Evolutionary conservation across 768 basidiomycete species (phyloP), one percentile per base, ranked within the genome.

Genomic region (Leucosporidium yakuticum): DNA sequence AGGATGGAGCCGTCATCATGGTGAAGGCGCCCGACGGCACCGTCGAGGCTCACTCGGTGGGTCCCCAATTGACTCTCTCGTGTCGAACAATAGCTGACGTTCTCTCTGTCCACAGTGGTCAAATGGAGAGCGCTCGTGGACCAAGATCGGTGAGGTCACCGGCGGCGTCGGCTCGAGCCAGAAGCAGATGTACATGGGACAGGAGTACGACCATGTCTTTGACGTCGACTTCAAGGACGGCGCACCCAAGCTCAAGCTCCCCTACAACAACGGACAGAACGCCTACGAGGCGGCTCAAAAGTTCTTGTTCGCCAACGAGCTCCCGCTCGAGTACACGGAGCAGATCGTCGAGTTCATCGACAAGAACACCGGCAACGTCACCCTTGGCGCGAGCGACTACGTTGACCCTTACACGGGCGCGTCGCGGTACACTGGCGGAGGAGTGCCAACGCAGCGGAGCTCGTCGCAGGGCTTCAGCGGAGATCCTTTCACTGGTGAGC

Each of bases 121-220:
- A 65, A 82, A 80, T 50, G 79, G 82, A 5, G 80, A 81, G 14
- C 80, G 79, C 23, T 83, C 82, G 31, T 99, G 96, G 96, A 85
- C 91, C 78, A 95, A 94, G 77, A 86, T 98, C 44, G 96, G 96
- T 29, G 89, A 94, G 73, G 94, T 98, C 8, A 92, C 94, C 6
- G 96, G 96, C 76, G 94, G 93, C 25, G 89, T 95, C 61, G 90
- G 93, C 29, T 86, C 87, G 47, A 85, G 86, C n/a, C 83, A 91
- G 65, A 94, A 90, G 79, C 90, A 94, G 79, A 83, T 96, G n/a
- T 88, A 89, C 69, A 79, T 92, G 74, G 96, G 96, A 23, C 87
- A 88, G 76, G 95, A 98, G 79, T 99, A 94, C 76, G 96, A 99
- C 79, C 96, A 96, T 75, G 95, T 99, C n/a, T 97, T 98, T 75